A percentile compares a stretch with the other conserved stretches of the same genome.
Evolutionary conservation across 768 basidiomycete species (phyloP).

Genomic region (Suillus plorans): DNA sequence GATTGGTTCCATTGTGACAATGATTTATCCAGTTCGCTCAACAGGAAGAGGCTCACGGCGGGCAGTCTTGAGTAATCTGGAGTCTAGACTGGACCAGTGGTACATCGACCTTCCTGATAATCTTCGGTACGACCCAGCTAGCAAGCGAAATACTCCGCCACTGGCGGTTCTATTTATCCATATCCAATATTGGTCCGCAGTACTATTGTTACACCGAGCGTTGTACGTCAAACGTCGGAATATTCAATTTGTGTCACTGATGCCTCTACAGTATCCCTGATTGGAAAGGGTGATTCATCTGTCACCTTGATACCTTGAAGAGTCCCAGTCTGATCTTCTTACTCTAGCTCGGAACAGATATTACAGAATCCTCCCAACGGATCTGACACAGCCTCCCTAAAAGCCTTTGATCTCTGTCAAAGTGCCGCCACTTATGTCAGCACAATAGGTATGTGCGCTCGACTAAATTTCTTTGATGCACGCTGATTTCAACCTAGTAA

Average conservation of each 20-base stretch:
- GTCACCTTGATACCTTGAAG: neutral
- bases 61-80: slow-evolving; percentile 52
- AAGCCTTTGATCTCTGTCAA: slow-evolving; percentile 76
- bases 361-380: slow-evolving; percentile 40
- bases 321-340: slow-evolving; percentile 9
- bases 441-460: slow-evolving; percentile 49
- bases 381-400: slow-evolving; percentile 47
- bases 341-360: slow-evolving; percentile 41
- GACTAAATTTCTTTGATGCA: neutral
- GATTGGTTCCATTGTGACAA: slow-evolving; percentile 62
- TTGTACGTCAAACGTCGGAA: slow-evolving; percentile 53
- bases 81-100: slow-evolving; percentile 72
- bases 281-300: slow-evolving; percentile 55
- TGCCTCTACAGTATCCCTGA: slow-evolving; percentile 59
- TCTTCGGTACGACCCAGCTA: slow-evolving; percentile 58
- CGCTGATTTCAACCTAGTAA: slow-evolving; percentile 36
- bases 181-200: slow-evolving; percentile 73
- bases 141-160: slow-evolving; percentile 52
- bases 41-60: slow-evolving; percentile 47
- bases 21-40: slow-evolving; percentile 67
- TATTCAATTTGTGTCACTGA: slow-evolving; percentile 11
- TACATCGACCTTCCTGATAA: slow-evolving; percentile 64
- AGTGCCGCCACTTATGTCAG: slow-evolving; percentile 72
- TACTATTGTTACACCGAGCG: slow-evolving; percentile 72
- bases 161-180: slow-evolving; percentile 70